Conservation (phyloP, 805 yeast genomes). For the Starmera dryadoides region DNA sequence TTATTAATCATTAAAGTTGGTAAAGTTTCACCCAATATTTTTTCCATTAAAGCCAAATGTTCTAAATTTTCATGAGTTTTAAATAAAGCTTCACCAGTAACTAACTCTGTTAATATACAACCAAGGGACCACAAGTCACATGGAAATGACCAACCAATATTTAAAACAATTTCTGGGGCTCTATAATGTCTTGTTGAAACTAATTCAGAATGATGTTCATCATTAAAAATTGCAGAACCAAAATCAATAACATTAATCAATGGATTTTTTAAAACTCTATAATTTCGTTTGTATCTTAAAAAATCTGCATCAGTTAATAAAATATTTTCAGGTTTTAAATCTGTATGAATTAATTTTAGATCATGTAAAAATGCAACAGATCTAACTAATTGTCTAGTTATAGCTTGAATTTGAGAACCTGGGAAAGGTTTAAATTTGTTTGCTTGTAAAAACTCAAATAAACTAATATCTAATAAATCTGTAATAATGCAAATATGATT, state of each 20-base stretch:
- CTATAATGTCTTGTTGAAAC: slow-evolving; percentile 95
- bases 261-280: slow-evolving; percentile 63
- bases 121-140: slow-evolving; percentile 98
- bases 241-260: slow-evolving; percentile 87
- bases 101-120: slow-evolving; percentile 83
- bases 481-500: slow-evolving; percentile 94
- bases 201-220: slow-evolving; percentile 87
- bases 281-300: slow-evolving; percentile 12
- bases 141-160: slow-evolving; percentile 95
- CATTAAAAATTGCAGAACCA: slow-evolving; percentile 93
- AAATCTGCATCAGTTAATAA: slow-evolving; percentile 26
- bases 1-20: slow-evolving; percentile 27
- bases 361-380: slow-evolving; percentile 89
- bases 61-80: slow-evolving; percentile 93
- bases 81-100: slow-evolving; percentile 91
- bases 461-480: slow-evolving; percentile 73
- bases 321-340: slow-evolving; percentile 93
- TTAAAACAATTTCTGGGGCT: slow-evolving; percentile 93
- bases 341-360: slow-evolving; percentile 87
- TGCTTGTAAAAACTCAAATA: slow-evolving; percentile 83
- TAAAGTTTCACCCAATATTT: slow-evolving; percentile 51
- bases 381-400: slow-evolving; percentile 76
- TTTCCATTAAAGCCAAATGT: slow-evolving; percentile 93
- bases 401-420: slow-evolving; percentile 84
- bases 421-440: slow-evolving; percentile 89